Conservation (phyloP, 495 filamentous ascomycete genomes). For the Geoglossum glabrum region DNA sequence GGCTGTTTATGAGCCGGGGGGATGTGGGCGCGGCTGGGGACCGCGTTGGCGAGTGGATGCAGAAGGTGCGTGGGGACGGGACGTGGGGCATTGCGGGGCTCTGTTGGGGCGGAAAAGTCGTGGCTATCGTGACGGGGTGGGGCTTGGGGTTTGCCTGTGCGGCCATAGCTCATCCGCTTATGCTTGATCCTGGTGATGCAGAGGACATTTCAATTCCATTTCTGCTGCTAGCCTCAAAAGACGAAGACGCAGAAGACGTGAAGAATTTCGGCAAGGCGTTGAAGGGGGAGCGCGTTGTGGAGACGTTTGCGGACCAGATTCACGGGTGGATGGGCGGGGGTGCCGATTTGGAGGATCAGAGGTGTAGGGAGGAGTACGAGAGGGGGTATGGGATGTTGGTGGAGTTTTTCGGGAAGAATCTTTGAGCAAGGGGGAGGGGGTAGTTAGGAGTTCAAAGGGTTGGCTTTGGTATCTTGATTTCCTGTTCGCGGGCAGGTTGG, state of each 20-base stretch:
- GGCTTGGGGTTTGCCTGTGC: too few species aligned
- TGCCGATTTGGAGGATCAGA: conserved; percentile 41
- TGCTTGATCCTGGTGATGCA: conserved; percentile 58
- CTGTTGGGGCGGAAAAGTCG: conserved; percentile 93
- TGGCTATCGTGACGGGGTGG: too few species aligned
- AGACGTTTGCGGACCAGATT: conserved; percentile 63
- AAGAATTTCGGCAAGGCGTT: conserved; percentile 49
- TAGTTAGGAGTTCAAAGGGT: too few species aligned
- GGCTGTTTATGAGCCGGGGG: conserved; percentile 65
- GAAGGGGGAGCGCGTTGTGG: conserved; percentile 47
- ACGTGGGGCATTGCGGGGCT: conserved; percentile 72
- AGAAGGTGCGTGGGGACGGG: conserved; percentile 35
- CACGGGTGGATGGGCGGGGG: conserved; percentile 88
- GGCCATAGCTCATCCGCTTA: conserved; percentile 76
- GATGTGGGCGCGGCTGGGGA: conserved; percentile 39
- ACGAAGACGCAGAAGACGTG: conserved; percentile 43
- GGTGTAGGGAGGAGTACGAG: conserved; percentile 56
- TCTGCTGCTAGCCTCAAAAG: conserved; percentile 21
- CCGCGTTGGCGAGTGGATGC: conserved; percentile 42
- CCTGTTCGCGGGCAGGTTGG: too few species aligned
- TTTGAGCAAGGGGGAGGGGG: neutral
- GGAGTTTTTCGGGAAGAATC: neutral
- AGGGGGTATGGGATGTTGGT: conserved; percentile 29
- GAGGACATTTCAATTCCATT: conserved; percentile 19
- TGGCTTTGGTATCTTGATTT: too few species aligned